Evolutionary conservation across 176 grass and related monocot species (phyloP), one percentile per base, ranked within the genome.

Genomic region (Triticum timopheevii): DNA sequence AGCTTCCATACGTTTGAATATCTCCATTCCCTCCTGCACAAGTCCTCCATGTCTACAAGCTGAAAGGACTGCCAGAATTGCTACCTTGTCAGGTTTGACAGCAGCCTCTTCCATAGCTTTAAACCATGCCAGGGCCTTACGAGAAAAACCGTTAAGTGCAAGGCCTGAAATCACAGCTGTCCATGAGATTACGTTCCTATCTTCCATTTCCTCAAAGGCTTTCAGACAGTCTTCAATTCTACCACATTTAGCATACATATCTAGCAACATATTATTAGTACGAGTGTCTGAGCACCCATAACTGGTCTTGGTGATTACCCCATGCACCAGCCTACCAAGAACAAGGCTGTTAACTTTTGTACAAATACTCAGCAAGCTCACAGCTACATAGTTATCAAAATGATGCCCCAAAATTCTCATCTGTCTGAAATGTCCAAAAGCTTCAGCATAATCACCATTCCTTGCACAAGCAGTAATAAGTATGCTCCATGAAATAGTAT

Each of bases 221-320:
- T 86, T 89, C 28, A 92, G 62, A 84, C 93, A 92, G 23, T 90
- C 86, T 59, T 98, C 87, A 47, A 98, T 83, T 77, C 90, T 92
- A 67, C 96, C 96, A 76, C 93, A 98, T 85, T 98, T 95, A 44
- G 88, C 93, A 75, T 98, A 95, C 90, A 98, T 92, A 87, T 98
- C 90, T 40, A 98, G 65, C 85, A 95, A 80, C 84, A 92, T 47
- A 89, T 98, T 95, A 82, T 38, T 30, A 68, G 89, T 86, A 61
- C 76, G 89, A 78, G 88, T 92, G 64, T 98, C 90, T 9, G 79
- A 84, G 86, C 62, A 75, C 12, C 83, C 69, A 17, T 78, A 91
- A 52, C 76, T 74, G 44, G 88, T 95, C 88, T 95, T 98, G 42
- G 92, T 65, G 83, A 91, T 64, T 83, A 95, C 81, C 4, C 92